phyloP scores from a whole-genome alignment of 306 rosid species.

The Malus asiatica region DNA sequence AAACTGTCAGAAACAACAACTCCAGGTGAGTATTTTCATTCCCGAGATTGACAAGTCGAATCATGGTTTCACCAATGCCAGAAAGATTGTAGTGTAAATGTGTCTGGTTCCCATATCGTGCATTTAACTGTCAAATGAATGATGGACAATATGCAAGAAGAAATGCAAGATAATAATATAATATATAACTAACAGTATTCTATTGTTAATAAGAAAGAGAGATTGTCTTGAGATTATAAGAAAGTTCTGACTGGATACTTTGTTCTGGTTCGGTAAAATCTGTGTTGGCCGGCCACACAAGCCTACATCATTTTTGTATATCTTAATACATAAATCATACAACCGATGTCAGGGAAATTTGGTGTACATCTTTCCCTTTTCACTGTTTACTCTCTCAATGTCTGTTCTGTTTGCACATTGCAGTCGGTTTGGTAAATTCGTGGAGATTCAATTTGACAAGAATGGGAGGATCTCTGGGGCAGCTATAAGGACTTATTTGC shows the following conservation, averaged over 20 bases:
- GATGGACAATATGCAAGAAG: neutral
- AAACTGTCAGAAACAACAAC: conserved; percentile 95
- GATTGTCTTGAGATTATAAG: neutral
- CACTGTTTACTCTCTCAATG: conserved; percentile 7
- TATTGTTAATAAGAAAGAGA: neutral
- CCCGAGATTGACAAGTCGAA: conserved; percentile 9
- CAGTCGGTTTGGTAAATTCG: conserved; percentile 99
- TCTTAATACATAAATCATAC: neutral
- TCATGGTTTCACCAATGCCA: conserved; percentile 5
- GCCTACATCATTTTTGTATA: conserved; percentile 5
- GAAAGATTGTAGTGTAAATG: neutral
- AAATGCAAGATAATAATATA: neutral
- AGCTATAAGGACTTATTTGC: conserved; percentile 88
- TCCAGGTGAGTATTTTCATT: conserved; percentile 66
- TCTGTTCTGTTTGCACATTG: conserved; percentile 34
- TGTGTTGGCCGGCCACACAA: neutral
- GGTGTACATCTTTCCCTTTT: conserved; percentile 16
- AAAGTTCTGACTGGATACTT: neutral
- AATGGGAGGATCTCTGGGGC: conserved; percentile 99
- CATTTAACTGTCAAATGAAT: neutral
- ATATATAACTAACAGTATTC: neutral
- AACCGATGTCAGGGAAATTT: neutral
- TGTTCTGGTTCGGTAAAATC: conserved; percentile 16
- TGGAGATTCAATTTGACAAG: conserved; percentile 98
- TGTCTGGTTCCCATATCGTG: neutral